phyloP scores from a whole-genome alignment of 208 protist species.

The Endotrypanum monterogeii region DNA sequence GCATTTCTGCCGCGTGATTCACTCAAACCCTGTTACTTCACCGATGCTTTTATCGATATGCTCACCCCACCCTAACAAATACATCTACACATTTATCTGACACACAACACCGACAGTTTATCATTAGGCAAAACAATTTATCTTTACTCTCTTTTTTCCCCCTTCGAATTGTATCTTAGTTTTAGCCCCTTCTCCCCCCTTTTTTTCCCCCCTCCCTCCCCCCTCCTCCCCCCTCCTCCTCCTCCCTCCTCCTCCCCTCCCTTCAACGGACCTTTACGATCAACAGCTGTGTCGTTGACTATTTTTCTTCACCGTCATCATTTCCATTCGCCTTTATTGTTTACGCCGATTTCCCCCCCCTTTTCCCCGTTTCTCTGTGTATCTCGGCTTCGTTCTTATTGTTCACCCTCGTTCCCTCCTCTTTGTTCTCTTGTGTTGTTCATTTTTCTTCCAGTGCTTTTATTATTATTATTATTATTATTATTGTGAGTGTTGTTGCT shows the following conservation, averaged over 20 bases:
- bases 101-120: background rate
- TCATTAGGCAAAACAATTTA: conserved; percentile 3
- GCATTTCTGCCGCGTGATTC: background rate
- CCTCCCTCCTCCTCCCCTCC: conserved; percentile 4
- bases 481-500: background rate
- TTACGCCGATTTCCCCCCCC: background rate
- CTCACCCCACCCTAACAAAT: background rate
- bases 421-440: background rate
- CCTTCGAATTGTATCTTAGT: conserved; percentile 6
- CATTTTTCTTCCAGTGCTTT: background rate
- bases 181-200: too few species aligned
- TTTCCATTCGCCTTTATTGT: background rate
- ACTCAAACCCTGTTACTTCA: background rate
- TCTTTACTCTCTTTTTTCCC: conserved; percentile 3
- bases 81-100: too few species aligned
- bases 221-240: conserved; percentile 7
- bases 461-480: background rate
- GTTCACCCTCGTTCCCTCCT: background rate
- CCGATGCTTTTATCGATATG: too few species aligned
- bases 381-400: background rate
- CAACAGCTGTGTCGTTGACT: background rate
- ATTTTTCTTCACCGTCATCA: background rate
- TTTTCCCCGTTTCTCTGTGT: background rate
- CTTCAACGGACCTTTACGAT: background rate
- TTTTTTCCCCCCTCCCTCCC: background rate